Evolutionary conservation across 805 yeast genomes (phyloP), one percentile per base, ranked within the genome.

Genomic region (Starmerella scarabaei): DNA sequence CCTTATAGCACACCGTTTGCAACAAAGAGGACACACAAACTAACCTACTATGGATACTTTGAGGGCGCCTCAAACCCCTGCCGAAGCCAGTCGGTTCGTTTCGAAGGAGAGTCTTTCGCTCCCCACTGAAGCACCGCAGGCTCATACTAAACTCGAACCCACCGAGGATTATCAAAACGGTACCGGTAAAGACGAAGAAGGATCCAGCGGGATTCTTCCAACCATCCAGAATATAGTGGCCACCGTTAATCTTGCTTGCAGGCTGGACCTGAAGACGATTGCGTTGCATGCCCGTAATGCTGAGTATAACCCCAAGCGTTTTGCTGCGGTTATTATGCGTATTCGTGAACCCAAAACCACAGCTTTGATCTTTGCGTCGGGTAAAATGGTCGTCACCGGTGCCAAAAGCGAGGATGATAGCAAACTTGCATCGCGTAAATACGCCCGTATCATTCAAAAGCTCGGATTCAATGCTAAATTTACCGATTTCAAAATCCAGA

Each of bases 321-420:
- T 91, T 67, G 98, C 98, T 12, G 98, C 98, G 43, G 98, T 91
- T 36, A 91, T 91, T 53, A 91, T 91, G 98, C 82, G 98, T 71
- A 91, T 91, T 53, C 75, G 98, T 63, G 98, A 91, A 61, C 98
- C 98, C 15, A 91, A 91, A 62, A 91, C 98, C 1, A 91, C 98
- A 2, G 97, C 98, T 0, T 69, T 91, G 52, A 91, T 91, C 50
- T 91, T 91, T 62, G 98, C 98, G 1, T 85, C 96, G 2, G 98
- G 98, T 56, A 91, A 91, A 63, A 91, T 91, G 98, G 98, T 91
- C 52, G 98, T 91, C 14, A 91, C 97, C 23, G 98, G 98, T 73
- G 98, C 98, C 19, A 91, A 91, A 62, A 80, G 94, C 28, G 98
- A 91, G 61, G 97, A 91, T 59, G 97, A 91, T 59, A 84, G 96